Evolutionary conservation across 768 basidiomycete genomes (phyloP), one percentile per base, ranked within the genome.

Genomic region (Tricholoma matsutake): DNA sequence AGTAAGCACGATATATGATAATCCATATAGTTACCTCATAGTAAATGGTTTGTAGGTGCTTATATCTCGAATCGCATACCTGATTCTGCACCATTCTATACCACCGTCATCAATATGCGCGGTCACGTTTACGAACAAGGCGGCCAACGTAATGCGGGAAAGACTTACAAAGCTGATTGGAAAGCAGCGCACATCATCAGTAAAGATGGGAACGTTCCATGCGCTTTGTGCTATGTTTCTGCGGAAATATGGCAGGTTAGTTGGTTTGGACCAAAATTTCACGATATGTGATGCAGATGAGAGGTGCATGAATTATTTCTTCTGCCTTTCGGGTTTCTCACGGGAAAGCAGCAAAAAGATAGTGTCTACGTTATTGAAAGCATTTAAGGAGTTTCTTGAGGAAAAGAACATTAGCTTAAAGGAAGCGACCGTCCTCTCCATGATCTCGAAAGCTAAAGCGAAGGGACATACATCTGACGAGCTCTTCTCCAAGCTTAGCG

Each of bases 81-180:
- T 92, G 20, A 85, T 91, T 54, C 69, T 83, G 6, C 70, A 79
- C 29, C 82, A 86, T 65, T 66, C 66, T 25, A 67, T 88, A 9
- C 68, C 78, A 10, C 83, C 89, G 1, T 76, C 78, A 4, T 77
- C 83, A 16, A 88, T 92, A 72, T 89, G 87, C 67, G 87, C 88
- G 2, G 89, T 95, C 10, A 96, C 82, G 6, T 96, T 95, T 71
- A 94, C 93, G 9, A 94, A 94, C 76, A 93, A 93, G 72, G 92
- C 93, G 14, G 92, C 93, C 1, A 88, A 85, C 61, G 94, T 95
- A 76, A 94, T 95, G 92, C 81, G 83, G 56, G 79, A 84, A 55
- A 81, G 94, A 3, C 76, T 96, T 31, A 73, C 75, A 18, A 83
- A 81, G 61, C 73, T 94, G 3, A 79, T 96, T 35, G 93, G 92